phyloP scores from a whole-genome alignment of 1,139 yeast genomes.

The Candida neerlandica region DNA sequence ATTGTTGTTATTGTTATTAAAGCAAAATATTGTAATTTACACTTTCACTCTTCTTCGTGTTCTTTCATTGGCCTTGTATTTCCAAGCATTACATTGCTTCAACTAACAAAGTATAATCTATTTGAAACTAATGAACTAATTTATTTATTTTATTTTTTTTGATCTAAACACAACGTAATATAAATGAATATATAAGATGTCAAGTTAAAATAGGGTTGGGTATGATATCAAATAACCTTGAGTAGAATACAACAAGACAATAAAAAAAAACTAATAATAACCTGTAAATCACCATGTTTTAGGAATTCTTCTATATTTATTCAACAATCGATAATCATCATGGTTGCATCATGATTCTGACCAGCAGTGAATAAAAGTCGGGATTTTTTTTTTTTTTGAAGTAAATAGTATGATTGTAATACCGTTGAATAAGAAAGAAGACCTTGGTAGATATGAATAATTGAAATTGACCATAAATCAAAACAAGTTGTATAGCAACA shows the following conservation, averaged over 20 bases:
- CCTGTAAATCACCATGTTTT: constrained; percentile 5
- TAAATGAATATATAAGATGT: background rate
- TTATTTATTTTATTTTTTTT: background rate
- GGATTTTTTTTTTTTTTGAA: background rate
- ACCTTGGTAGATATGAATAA: background rate
- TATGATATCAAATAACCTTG: background rate
- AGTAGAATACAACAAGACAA: background rate
- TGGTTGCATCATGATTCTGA: constrained; percentile 8
- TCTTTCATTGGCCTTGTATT: no score
- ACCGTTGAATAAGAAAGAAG: background rate
- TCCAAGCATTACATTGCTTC: no score
- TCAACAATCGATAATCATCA: background rate
- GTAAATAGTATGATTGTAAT: background rate
- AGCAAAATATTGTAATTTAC: no score
- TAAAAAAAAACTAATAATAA: background rate
- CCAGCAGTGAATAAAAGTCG: constrained; percentile 6
- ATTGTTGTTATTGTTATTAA: no score
- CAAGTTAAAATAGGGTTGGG: background rate
- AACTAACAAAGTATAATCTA: no score
- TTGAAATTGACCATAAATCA: constrained; percentile 2
- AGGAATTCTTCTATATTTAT: background rate
- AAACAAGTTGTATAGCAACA: background rate
- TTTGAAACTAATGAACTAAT: background rate
- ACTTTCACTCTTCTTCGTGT: no score
- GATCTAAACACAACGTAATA: background rate